Evolutionary conservation across 2,329 filamentous ascomycete genomes (phyloP).

Genomic region (Ophiocordyceps robertsii): DNA sequence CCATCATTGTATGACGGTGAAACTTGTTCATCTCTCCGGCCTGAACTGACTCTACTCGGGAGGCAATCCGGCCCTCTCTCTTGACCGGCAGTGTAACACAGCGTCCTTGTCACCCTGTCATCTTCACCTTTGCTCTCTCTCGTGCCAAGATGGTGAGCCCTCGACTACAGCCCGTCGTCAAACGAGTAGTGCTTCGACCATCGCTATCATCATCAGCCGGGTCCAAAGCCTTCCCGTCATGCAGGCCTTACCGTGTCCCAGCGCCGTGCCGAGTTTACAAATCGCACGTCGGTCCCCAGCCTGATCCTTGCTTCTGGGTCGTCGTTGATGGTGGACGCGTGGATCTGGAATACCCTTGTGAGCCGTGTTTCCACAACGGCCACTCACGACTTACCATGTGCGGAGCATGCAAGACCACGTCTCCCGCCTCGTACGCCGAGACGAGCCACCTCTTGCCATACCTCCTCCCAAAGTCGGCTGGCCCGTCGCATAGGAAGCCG

Average conservation of each 20-base stretch:
- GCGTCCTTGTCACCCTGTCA: background rate
- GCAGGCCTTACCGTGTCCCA: conserved; percentile 30
- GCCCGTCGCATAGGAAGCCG: conserved; percentile 36
- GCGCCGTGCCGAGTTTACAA: conserved; percentile 35
- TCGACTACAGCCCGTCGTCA: conserved; percentile 8
- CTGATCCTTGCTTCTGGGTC: conserved; percentile 37
- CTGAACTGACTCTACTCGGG: too few relatives aligned
- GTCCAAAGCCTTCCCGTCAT: background rate
- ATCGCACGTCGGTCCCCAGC: conserved; percentile 41
- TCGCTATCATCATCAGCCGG: conserved; percentile 3
- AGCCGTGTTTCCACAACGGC: too few relatives aligned
- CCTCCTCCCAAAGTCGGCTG: conserved; percentile 19
- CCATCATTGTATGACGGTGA: too few relatives aligned
- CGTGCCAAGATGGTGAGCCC: too few relatives aligned
- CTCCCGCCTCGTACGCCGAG: conserved; percentile 23
- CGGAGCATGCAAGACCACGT: conserved; percentile 24
- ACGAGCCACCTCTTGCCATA: conserved; percentile 20
- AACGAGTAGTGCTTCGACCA: conserved; percentile 9
- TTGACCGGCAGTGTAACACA: background rate
- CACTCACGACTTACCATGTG: conserved; percentile 16
- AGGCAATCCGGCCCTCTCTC: too few relatives aligned
- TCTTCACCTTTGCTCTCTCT: too few relatives aligned
- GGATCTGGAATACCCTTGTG: conserved; percentile 25
- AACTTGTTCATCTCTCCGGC: too few relatives aligned
- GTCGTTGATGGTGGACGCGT: conserved; percentile 42